Conservation (phyloP, 2,329 filamentous ascomycete species). For the Anthostomella pinea region DNA sequence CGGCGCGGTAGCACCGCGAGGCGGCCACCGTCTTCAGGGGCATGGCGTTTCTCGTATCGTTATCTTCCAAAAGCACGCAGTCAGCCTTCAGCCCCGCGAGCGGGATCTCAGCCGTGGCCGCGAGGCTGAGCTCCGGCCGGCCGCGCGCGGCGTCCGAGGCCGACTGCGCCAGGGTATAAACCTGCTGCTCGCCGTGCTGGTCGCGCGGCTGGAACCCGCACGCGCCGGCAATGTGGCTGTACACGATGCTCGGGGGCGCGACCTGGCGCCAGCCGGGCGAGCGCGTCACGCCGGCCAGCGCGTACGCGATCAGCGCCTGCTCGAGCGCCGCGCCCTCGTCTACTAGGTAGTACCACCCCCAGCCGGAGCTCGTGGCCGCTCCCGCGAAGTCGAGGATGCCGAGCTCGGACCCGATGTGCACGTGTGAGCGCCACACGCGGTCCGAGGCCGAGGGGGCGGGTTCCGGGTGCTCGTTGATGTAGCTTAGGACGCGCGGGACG, state of each 20-base stretch:
- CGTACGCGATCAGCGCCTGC: slow-evolving; percentile 86
- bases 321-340: slow-evolving; percentile 92
- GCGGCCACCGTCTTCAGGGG: slow-evolving; percentile 79
- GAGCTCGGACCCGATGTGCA: slow-evolving; percentile 82
- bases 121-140: slow-evolving; percentile 70
- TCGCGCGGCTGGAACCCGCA: slow-evolving; percentile 96
- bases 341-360: slow-evolving; percentile 97
- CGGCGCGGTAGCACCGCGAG: slow-evolving; percentile 91
- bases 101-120: slow-evolving; percentile 92
- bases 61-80: slow-evolving; percentile 60
- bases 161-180: slow-evolving; percentile 74
- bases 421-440: slow-evolving; percentile 68
- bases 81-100: slow-evolving; percentile 87
- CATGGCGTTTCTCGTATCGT: no score
- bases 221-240: slow-evolving; percentile 83
- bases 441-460: slow-evolving; percentile 33
- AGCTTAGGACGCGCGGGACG: slow-evolving; percentile 63
- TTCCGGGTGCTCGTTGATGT: slow-evolving; percentile 72
- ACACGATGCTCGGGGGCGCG: slow-evolving; percentile 85
- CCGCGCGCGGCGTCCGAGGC: slow-evolving; percentile 57
- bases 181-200: slow-evolving; percentile 84
- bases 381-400: slow-evolving; percentile 85
- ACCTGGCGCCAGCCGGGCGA: slow-evolving; percentile 70
- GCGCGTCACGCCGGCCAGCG: slow-evolving; percentile 65
- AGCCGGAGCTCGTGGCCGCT: slow-evolving; percentile 79